A percentile compares a stretch with the other conserved stretches of the same genome.
Conservation (phyloP, 208 protist species). For the Trypanosoma vivax region DNA sequence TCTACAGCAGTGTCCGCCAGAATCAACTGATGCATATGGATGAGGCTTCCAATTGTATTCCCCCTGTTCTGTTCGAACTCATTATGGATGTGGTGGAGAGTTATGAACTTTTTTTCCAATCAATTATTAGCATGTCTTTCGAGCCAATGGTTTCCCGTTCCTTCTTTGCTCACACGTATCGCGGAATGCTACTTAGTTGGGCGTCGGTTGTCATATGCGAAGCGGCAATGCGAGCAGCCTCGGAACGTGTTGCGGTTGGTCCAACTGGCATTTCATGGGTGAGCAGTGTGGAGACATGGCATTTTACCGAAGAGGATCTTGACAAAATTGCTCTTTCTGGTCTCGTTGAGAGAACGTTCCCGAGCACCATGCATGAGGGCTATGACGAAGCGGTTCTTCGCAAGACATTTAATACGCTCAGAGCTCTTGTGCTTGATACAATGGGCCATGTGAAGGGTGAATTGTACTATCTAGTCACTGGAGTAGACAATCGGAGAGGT, state of each 20-base stretch:
- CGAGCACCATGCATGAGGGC: constrained; percentile 25
- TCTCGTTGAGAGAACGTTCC: constrained; percentile 27
- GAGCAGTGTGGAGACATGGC: constrained; percentile 12
- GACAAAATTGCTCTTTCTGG: constrained; percentile 30
- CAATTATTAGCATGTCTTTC: constrained; percentile 11
- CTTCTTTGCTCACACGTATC: constrained; percentile 41
- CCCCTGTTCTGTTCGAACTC: constrained; percentile 25
- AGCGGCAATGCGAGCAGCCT: constrained; percentile 30
- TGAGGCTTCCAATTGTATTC: constrained; percentile 10
- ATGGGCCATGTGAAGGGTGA: constrained; percentile 41
- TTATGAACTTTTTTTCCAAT: constrained; percentile 28
- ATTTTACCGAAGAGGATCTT: constrained; percentile 29
- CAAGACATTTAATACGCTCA: constrained; percentile 24
- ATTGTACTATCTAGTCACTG: constrained; percentile 41
- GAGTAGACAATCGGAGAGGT: constrained; percentile 25
- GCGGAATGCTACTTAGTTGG: constrained; percentile 38
- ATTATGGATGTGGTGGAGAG: constrained; percentile 33
- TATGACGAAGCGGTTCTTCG: constrained; percentile 14
- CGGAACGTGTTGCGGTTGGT: constrained; percentile 23
- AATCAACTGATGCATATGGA: constrained; percentile 20
- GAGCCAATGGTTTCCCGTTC: neutral
- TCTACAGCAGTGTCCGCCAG: constrained; percentile 19
- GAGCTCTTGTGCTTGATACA: constrained; percentile 31
- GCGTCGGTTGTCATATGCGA: constrained; percentile 33
- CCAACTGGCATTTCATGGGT: constrained; percentile 21